Conservation (phyloP, 2,329 filamentous ascomycete genomes). For the Clonostachys sp. region DNA sequence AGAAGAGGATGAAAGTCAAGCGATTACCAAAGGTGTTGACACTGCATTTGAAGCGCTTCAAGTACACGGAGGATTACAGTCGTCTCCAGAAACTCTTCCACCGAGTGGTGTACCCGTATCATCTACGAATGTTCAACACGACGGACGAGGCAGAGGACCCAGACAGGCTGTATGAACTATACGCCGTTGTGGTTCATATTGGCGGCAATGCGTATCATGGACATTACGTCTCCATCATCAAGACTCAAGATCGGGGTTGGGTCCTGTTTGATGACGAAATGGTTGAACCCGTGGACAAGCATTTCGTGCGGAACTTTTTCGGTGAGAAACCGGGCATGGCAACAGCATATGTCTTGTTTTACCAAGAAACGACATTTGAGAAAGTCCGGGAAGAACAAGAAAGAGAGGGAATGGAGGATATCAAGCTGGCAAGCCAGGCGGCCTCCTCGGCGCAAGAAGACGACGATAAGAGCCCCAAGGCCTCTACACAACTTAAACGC, state of each 20-base stretch:
- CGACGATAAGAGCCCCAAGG: constrained; percentile 26
- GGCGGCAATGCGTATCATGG: constrained; percentile 95
- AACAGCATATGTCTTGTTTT: constrained; percentile 95
- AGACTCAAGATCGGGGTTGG: constrained; percentile 95
- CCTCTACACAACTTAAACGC: constrained; percentile 30
- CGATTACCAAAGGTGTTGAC: constrained; percentile 86
- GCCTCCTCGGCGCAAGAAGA: constrained; percentile 50
- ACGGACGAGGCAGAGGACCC: constrained; percentile 93
- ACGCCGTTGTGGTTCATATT: constrained; percentile 96
- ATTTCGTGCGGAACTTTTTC: constrained; percentile 95
- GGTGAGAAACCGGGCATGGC: constrained; percentile 87
- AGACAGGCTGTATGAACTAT: constrained; percentile 91
- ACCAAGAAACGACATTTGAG: constrained; percentile 80
- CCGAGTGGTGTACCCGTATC: constrained; percentile 93
- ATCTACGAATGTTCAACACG: constrained; percentile 94
- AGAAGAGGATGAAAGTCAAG: constrained; percentile 99
- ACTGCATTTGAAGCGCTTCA: constrained; percentile 93
- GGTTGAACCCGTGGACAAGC: constrained; percentile 96
- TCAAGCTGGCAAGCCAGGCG: constrained; percentile 49
- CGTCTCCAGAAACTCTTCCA: constrained; percentile 95
- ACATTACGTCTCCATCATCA: constrained; percentile 96
- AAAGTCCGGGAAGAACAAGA: constrained; percentile 75
- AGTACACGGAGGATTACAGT: constrained; percentile 94
- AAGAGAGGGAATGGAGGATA: constrained; percentile 66
- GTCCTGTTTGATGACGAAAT: constrained; percentile 96